Conservation (phyloP, 306 rosid species). For the Quercus suber region DNA sequence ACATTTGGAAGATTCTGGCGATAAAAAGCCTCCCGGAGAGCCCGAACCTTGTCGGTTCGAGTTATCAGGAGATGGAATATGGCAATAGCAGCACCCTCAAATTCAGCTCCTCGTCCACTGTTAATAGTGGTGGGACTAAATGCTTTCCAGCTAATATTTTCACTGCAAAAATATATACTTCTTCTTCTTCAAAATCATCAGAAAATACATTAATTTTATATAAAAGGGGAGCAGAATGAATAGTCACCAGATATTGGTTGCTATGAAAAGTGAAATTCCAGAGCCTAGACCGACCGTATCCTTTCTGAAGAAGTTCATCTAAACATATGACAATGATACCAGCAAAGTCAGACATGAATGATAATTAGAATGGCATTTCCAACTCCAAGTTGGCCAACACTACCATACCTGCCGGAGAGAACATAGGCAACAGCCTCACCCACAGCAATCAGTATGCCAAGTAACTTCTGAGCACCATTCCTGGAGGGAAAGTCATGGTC, state of each 20-base stretch:
- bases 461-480: conserved; percentile 86
- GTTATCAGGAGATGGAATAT: conserved; percentile 87
- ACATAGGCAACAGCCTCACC: conserved; percentile 99
- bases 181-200: neutral
- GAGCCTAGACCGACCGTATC: conserved; percentile 89
- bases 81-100: conserved; percentile 93
- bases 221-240: conserved; percentile 1
- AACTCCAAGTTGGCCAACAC: conserved; percentile 97
- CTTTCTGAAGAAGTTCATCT: conserved; percentile 97
- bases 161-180: conserved; percentile 40
- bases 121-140: conserved; percentile 95
- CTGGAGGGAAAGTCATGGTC: conserved; percentile 27
- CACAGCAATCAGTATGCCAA: conserved; percentile 88
- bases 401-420: conserved; percentile 93
- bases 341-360: conserved; percentile 83
- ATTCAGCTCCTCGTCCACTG: conserved; percentile 94
- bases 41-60: conserved; percentile 85
- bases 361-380: conserved; percentile 93
- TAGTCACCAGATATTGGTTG: conserved; percentile 89
- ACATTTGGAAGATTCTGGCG: conserved; percentile 96
- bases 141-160: conserved; percentile 90
- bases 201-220: neutral
- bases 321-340: conserved; percentile 95
- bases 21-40: conserved; percentile 86
- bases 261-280: conserved; percentile 95